Evolutionary conservation across 2,329 filamentous ascomycete genomes (phyloP).

Genomic region (Claviceps spartinae): DNA sequence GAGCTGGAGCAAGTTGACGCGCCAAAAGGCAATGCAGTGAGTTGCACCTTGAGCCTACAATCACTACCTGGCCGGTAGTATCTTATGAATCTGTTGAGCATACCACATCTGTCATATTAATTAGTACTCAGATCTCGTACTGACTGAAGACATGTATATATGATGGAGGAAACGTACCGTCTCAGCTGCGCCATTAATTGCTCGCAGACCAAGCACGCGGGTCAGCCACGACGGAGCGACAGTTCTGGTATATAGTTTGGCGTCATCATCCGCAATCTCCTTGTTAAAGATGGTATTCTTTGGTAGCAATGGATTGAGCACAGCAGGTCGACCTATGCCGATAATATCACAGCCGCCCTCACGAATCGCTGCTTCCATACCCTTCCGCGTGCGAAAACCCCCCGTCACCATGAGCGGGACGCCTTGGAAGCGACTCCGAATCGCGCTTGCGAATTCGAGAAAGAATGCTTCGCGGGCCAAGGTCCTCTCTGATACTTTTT

Average conservation of each 20-base stretch:
- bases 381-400: slow-evolving; percentile 39
- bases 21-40: too few species aligned
- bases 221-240: slow-evolving; percentile 12
- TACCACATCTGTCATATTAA: slow-evolving; percentile 1
- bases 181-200: slow-evolving; percentile 7
- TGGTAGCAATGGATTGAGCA: slow-evolving; percentile 24
- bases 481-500: slow-evolving; percentile 18
- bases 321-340: slow-evolving; percentile 25
- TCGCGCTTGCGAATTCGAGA: slow-evolving; percentile 46
- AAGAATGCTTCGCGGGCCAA: slow-evolving; percentile 53
- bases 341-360: slow-evolving; percentile 27
- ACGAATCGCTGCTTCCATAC: slow-evolving; percentile 27
- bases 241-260: slow-evolving; percentile 17
- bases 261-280: slow-evolving; percentile 20
- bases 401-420: slow-evolving; percentile 45
- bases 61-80: neutral
- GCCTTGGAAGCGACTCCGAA: slow-evolving; percentile 29
- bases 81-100: slow-evolving; percentile 1
- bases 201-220: slow-evolving; percentile 11
- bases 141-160: too few species aligned
- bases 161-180: slow-evolving; percentile 4
- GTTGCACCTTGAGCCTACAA: neutral
- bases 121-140: neutral
- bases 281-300: slow-evolving; percentile 21
- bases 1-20: neutral